Evolutionary conservation across 2,329 filamentous ascomycete genomes (phyloP), one percentile per base, ranked within the genome.

Genomic region (Nothomitra cinnamomea): DNA sequence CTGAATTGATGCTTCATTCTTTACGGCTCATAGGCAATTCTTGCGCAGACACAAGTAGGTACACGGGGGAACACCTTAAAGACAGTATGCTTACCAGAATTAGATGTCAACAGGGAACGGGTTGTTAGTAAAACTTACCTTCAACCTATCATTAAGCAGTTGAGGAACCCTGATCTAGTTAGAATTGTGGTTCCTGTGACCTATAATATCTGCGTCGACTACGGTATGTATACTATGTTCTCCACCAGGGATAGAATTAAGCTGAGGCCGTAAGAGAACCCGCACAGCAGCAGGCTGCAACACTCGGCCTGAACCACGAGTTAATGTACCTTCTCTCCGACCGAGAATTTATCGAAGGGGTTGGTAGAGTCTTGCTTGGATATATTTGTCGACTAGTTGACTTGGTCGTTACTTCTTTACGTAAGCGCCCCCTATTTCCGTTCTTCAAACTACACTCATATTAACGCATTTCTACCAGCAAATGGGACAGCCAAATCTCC

Each of bases 191-290:
- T 71, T 54, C 66, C 67, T 54, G 69, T 71, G 45, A 62, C 71
- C 43, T 71, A 69, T 60, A 72, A 72, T 54, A 65, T 70, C 51
- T 71, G 69, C 58, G 63, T 67, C 54, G 69, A 71, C 56, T 71
- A 64, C 59, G 69, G 69, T 71, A 57, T 52, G 59, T 13, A 22
- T n/a, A 21, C 17, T 17, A 2, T 17, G 17, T 22, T 22, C 45
- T 8, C 22, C 49, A n/a, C 13, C 17, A 17, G 10, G 5, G 22
- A 22, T 3, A 48, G 10, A 12, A 24, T 35, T 22, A 32, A 28
- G 48, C 53, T 54, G 25, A 54, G 41, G 35, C n/a, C 17, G 21
- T 38, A 49, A 43, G 53, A 58, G 57, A 57, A 53, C 56, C 52
- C 45, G 56, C 55, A 32, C 25, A 58, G n/a, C 35, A 55, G 38